phyloP scores from a whole-genome alignment of 2,329 filamentous ascomycete species.

The Didymella sp. region DNA sequence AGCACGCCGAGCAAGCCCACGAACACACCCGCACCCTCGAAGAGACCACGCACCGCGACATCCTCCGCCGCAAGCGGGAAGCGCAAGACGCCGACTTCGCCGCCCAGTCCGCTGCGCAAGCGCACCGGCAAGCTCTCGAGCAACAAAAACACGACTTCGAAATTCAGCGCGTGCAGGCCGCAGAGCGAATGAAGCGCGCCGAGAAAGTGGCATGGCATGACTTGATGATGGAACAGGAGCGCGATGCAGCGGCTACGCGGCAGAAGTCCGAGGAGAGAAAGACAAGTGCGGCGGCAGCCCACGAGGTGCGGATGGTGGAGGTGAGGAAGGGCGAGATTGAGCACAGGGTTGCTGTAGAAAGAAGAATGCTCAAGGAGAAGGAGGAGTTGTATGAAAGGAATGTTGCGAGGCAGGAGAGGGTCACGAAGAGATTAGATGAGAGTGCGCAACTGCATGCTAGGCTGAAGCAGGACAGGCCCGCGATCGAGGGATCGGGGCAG shows the following conservation, averaged over 20 bases:
- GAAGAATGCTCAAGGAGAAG: conserved; percentile 41
- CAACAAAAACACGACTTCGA: conserved; percentile 44
- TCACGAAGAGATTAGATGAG: conserved; percentile 41
- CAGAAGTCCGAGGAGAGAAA: conserved; percentile 36
- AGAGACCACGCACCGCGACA: conserved; percentile 39
- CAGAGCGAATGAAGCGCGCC: conserved; percentile 41
- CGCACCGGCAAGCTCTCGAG: conserved; percentile 34
- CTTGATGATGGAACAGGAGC: conserved; percentile 40
- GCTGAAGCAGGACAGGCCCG: conserved; percentile 36
- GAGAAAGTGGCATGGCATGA: conserved; percentile 43
- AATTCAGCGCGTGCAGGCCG: conserved; percentile 38
- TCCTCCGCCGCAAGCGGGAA: conserved; percentile 38
- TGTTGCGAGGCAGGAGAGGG: conserved; percentile 40
- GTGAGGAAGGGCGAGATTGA: conserved; percentile 38
- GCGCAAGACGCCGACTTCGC: conserved; percentile 36
- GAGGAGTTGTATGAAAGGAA: conserved; percentile 45
- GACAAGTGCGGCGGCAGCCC: conserved; percentile 19
- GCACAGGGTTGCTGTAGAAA: conserved; percentile 36
- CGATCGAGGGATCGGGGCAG: conserved; percentile 35
- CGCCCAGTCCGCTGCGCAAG: conserved; percentile 27
- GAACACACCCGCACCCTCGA: conserved; percentile 40
- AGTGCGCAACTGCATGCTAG: conserved; percentile 42
- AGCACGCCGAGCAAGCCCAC: conserved; percentile 35
- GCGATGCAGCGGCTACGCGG: conserved; percentile 31
- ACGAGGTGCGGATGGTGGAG: conserved; percentile 34